Evolutionary conservation across 257 asterid genomes (phyloP).

Genomic region (Agastache rugosa): DNA sequence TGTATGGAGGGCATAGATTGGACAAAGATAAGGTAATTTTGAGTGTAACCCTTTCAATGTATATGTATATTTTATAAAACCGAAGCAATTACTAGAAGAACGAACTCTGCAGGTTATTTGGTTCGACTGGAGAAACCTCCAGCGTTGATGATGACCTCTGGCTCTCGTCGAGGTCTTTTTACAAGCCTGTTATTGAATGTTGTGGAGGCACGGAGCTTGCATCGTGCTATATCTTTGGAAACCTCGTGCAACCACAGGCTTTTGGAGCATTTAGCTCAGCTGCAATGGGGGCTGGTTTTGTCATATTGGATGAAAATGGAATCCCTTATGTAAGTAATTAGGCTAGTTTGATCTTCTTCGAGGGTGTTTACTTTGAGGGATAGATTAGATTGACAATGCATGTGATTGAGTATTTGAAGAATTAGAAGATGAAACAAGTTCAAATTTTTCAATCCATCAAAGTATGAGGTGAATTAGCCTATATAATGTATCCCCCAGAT

Average conservation of each 20-base stretch:
- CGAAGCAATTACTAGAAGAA: constrained; percentile 18
- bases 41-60: not conserved
- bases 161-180: constrained; percentile 85
- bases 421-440: no score
- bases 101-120: constrained; percentile 59
- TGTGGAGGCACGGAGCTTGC: constrained; percentile 99
- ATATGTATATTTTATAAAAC: constrained; percentile 9
- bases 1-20: constrained; percentile 90
- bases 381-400: no score
- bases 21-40: constrained; percentile 76
- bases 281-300: constrained; percentile 74
- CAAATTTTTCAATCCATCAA: no score
- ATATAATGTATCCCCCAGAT: no score
- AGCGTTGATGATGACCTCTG: constrained; percentile 91
- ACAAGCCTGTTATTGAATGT: constrained; percentile 79
- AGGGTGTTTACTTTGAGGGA: no score
- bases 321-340: constrained; percentile 61
- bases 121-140: constrained; percentile 89
- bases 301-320: constrained; percentile 78
- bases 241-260: constrained; percentile 88
- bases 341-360: not conserved
- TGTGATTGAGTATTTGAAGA: no score
- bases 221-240: constrained; percentile 74
- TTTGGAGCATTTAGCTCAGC: constrained; percentile 89
- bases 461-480: no score